Conservation (phyloP, 768 basidiomycete genomes). For the Omphalotus guepiniiformis region DNA sequence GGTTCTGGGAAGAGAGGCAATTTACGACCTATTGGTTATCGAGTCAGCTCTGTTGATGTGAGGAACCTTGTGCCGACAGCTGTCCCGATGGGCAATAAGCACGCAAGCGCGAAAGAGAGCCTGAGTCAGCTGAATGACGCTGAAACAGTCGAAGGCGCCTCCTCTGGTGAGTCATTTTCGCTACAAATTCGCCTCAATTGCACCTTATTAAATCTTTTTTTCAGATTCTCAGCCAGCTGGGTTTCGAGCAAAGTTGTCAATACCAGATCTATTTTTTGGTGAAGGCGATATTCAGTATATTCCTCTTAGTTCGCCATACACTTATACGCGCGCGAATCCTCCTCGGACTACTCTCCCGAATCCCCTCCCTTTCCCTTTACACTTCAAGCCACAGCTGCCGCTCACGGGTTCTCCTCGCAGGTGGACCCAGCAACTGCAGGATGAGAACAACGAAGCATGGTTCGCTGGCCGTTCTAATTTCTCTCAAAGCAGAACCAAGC, state of each 20-base stretch:
- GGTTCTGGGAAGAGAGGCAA: slow-evolving; percentile 9
- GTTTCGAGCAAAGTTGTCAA: slow-evolving; percentile 2
- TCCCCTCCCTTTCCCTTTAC: slow-evolving; percentile 28
- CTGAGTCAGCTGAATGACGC: too few species aligned
- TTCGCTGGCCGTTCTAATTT: not conserved
- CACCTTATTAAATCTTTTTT: not conserved
- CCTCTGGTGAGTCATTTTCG: slow-evolving; percentile 7
- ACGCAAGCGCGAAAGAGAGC: too few species aligned
- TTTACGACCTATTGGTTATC: slow-evolving; percentile 37
- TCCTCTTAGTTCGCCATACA: slow-evolving; percentile 32
- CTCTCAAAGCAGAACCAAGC: not conserved
- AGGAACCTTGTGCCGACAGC: slow-evolving; percentile 31
- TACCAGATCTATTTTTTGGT: slow-evolving; percentile 9
- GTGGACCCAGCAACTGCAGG: not conserved
- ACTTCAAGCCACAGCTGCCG: slow-evolving; percentile 36
- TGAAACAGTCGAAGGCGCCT: not conserved
- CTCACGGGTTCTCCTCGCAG: slow-evolving; percentile 39
- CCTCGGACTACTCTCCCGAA: slow-evolving; percentile 25
- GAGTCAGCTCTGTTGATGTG: slow-evolving; percentile 40
- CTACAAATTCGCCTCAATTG: not conserved
- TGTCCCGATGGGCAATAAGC: not conserved
- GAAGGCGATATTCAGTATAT: slow-evolving; percentile 34
- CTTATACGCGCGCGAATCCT: slow-evolving; percentile 14
- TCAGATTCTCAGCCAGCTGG: slow-evolving; percentile 6
- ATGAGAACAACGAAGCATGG: not conserved